Percentiles rank a stretch among this genome's conserved stretches.
Conservation (phyloP, 176 grass and related monocot species). For the Oropetium thomaeum region DNA sequence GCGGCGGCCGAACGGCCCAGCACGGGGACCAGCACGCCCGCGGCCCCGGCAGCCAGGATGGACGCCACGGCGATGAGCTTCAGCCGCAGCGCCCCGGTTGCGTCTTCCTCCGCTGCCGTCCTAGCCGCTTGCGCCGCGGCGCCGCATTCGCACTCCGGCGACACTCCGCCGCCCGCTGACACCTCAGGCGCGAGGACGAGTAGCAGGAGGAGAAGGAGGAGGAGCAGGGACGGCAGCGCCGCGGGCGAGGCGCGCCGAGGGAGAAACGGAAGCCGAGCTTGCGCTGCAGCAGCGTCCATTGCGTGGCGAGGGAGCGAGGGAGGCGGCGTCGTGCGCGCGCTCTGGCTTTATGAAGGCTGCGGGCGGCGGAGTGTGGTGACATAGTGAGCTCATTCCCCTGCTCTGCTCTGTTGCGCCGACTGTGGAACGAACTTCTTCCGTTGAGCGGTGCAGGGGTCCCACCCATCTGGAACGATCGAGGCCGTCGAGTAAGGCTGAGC, state of each 20-base stretch:
- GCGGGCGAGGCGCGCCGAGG: neutral
- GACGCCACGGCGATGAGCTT: slow-evolving; percentile 59
- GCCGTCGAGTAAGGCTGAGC: neutral
- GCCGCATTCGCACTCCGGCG: slow-evolving; percentile 19
- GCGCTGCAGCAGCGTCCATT: slow-evolving; percentile 30
- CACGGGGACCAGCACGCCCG: slow-evolving; percentile 62
- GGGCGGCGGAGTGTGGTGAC: neutral
- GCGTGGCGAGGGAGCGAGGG: neutral
- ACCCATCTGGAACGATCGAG: no score
- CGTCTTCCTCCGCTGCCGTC: slow-evolving; percentile 14
- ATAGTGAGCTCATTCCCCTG: slow-evolving; percentile 29
- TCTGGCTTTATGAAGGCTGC: neutral
- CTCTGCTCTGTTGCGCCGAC: neutral
- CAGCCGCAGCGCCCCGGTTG: slow-evolving; percentile 49
- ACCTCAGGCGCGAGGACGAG: neutral
- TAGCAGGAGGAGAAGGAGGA: neutral
- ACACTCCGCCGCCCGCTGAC: neutral
- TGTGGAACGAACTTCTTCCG: neutral
- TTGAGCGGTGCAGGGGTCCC: neutral
- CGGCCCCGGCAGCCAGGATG: slow-evolving; percentile 54
- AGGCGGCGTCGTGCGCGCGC: slow-evolving; percentile 20
- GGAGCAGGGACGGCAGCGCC: neutral
- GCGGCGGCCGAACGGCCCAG: slow-evolving; percentile 53
- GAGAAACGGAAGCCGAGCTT: neutral
- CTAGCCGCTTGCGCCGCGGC: neutral